A percentile compares a stretch with the other conserved stretches of the same genome.
Conservation (phyloP, 2,329 filamentous ascomycete species). For the Trichoderma sp. region DNA sequence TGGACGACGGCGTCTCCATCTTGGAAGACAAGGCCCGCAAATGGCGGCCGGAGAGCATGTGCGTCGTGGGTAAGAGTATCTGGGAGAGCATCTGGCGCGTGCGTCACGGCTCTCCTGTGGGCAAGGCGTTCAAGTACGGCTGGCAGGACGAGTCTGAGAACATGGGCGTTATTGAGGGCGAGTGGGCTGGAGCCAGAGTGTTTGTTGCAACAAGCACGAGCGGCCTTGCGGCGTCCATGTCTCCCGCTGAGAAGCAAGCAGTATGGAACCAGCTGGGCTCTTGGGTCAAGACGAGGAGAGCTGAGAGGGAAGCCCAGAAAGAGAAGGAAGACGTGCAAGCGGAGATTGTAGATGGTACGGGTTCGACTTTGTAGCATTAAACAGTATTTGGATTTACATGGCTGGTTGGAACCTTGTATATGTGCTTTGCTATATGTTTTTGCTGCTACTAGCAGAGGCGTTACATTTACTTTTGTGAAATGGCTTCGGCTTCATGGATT, state of each 20-base stretch:
- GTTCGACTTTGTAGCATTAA: background rate
- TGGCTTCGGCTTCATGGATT: background rate
- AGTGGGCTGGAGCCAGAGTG: slow-evolving; percentile 72
- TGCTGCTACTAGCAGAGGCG: background rate
- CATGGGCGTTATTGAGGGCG: slow-evolving; percentile 47
- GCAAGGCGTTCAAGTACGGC: slow-evolving; percentile 74
- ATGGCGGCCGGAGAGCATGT: slow-evolving; percentile 72
- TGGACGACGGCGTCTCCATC: slow-evolving; percentile 70
- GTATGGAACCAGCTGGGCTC: slow-evolving; percentile 83
- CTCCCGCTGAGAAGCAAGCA: slow-evolving; percentile 71
- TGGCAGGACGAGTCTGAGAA: slow-evolving; percentile 69
- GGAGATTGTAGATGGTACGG: background rate
- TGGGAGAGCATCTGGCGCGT: slow-evolving; percentile 85
- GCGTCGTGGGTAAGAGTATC: slow-evolving; percentile 81
- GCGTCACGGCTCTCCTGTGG: slow-evolving; percentile 57
- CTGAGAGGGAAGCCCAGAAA: slow-evolving; percentile 33
- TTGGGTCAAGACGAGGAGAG: slow-evolving; percentile 64
- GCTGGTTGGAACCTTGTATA: background rate
- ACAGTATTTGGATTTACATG: background rate
- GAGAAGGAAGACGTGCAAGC: slow-evolving; percentile 4
- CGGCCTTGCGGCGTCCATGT: slow-evolving; percentile 75
- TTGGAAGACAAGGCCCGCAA: slow-evolving; percentile 70
- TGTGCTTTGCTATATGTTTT: background rate
- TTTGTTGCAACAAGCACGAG: slow-evolving; percentile 95
- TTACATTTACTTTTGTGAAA: background rate